phyloP scores from a whole-genome alignment of 148 eudicot genomes.

The Rheum nobile region DNA sequence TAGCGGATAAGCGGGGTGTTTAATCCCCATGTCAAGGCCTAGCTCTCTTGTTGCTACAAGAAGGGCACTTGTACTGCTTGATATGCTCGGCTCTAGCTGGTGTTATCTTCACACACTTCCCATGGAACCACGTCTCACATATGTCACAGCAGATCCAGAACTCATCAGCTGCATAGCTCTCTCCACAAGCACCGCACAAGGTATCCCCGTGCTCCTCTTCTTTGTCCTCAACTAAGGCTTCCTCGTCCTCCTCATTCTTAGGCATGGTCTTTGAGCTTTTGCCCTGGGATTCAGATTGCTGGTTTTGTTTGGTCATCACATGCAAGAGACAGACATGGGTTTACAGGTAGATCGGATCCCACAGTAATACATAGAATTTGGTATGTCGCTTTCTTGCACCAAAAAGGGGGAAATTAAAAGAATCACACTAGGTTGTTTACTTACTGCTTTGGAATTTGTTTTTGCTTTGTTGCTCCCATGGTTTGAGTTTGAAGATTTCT shows the following conservation, averaged over 20 bases:
- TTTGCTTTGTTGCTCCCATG: slow-evolving; percentile 29
- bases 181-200: slow-evolving; percentile 11
- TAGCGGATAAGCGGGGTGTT: background rate
- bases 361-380: background rate
- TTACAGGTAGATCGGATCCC: background rate
- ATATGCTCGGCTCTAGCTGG: slow-evolving; percentile 13
- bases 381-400: background rate
- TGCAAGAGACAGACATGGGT: background rate
- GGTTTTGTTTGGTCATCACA: slow-evolving; percentile 5
- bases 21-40: background rate
- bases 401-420: background rate
- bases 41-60: slow-evolving; percentile 12
- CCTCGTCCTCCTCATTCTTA: slow-evolving; percentile 8
- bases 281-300: background rate
- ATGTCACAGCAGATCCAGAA: slow-evolving; percentile 14
- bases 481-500: slow-evolving; percentile 28
- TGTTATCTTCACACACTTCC: slow-evolving; percentile 11
- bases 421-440: background rate
- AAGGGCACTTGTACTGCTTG: slow-evolving; percentile 16
- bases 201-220: slow-evolving; percentile 12
- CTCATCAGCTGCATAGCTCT: slow-evolving; percentile 7
- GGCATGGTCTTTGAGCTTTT: background rate
- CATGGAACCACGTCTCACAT: slow-evolving; percentile 12
- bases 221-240: background rate
- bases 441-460: slow-evolving; percentile 23